Conservation (phyloP, 2,329 filamentous ascomycete species). For the Fusarium musae region DNA sequence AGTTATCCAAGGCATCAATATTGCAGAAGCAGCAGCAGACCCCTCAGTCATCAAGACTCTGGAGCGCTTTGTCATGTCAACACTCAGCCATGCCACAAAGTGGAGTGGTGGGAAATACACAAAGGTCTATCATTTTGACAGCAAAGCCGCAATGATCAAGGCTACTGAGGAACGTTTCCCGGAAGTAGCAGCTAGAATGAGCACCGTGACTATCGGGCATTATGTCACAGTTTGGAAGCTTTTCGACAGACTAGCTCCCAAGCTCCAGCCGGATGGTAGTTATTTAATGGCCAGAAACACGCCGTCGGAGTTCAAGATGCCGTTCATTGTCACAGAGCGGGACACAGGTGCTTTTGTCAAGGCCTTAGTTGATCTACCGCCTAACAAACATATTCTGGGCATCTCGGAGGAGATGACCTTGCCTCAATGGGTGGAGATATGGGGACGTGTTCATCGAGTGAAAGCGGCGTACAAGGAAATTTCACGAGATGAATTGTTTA, state of each 20-base stretch:
- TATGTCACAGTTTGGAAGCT: neutral
- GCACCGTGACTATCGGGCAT: neutral
- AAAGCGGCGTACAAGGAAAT: neutral
- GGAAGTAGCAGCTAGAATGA: fast-evolving
- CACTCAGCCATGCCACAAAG: neutral
- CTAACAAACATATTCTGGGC: neutral
- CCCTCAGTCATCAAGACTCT: neutral
- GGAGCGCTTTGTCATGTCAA: neutral
- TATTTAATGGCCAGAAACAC: neutral
- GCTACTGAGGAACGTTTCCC: neutral
- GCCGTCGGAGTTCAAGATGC: neutral
- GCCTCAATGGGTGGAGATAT: neutral
- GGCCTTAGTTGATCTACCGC: neutral
- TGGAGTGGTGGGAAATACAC: neutral
- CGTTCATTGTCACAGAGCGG: neutral
- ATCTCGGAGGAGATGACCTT: neutral
- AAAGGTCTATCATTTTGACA: neutral
- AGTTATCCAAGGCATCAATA: neutral
- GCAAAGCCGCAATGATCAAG: neutral
- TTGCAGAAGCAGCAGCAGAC: neutral
- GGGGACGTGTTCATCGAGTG: neutral
- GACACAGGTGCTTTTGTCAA: neutral
- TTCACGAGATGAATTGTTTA: neutral
- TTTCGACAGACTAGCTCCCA: neutral
- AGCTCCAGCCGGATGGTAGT: neutral